These are phyloP conservation scores for Tolypocladium album DNA, from an alignment of 2,329 filamentous ascomycete species.

Conservation along the genomic window DNA sequence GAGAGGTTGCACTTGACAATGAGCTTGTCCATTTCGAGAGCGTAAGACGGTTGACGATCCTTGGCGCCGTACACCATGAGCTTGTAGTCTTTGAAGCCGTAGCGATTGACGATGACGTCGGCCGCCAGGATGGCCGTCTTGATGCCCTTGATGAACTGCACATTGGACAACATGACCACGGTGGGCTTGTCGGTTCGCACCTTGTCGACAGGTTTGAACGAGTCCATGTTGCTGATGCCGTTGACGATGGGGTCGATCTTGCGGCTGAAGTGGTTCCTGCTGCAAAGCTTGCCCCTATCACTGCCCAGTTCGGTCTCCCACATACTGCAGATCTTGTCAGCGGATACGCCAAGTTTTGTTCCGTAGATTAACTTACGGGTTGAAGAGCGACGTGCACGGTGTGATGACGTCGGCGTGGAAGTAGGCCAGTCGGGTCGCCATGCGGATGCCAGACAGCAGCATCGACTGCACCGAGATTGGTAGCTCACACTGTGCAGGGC, in stretches of 20 bases:
- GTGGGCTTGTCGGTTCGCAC: conserved; percentile 49
- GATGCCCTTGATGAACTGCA: conserved; percentile 51
- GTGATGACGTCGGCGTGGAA: conserved; percentile 48
- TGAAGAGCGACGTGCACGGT: conserved; percentile 51
- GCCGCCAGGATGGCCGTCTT: conserved; percentile 53
- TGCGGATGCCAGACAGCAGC: conserved; percentile 33
- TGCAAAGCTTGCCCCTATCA: conserved; percentile 42
- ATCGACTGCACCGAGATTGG: conserved; percentile 37
- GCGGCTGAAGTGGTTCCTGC: conserved; percentile 44
- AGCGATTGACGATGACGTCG: conserved; percentile 55
- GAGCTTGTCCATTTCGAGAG: conserved; percentile 46
- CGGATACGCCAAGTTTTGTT: no score
- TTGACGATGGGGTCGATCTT: conserved; percentile 57
- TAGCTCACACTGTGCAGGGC: conserved; percentile 35
- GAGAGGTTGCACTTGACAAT: conserved; percentile 44
- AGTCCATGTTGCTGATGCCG: conserved; percentile 53
- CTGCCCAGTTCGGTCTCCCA: conserved; percentile 55
- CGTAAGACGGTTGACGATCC: conserved; percentile 51
- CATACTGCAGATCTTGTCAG: conserved; percentile 17
- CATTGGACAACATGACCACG: conserved; percentile 54
- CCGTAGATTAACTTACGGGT: conserved; percentile 25
- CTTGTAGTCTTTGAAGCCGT: conserved; percentile 53
- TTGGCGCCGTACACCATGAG: conserved; percentile 54
- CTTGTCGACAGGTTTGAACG: conserved; percentile 48
- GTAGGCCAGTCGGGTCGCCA: conserved; percentile 33